Conservation (phyloP, 495 filamentous ascomycete species). For the Podospora pseudopauciseta region DNA sequence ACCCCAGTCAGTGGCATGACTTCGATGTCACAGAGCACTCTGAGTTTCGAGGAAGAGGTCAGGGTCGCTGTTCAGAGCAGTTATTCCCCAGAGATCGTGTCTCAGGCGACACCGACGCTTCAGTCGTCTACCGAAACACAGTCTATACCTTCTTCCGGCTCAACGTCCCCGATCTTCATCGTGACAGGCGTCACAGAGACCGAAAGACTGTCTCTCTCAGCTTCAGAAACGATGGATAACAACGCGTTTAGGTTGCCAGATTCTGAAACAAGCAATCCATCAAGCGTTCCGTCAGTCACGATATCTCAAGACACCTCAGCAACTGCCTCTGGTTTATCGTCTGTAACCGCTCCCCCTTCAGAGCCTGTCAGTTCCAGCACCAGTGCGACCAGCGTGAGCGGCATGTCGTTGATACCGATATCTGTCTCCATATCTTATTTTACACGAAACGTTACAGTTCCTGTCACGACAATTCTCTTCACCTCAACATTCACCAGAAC, state of each 20-base stretch:
- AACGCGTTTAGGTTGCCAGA: neutral
- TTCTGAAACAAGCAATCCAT: neutral
- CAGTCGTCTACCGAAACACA: neutral
- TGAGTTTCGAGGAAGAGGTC: neutral
- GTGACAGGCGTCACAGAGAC: neutral
- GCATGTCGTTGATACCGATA: slow-evolving; percentile 9
- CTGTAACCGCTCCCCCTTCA: neutral
- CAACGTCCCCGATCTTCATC: neutral
- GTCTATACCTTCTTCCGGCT: neutral
- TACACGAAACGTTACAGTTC: slow-evolving; percentile 17
- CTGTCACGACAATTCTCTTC: slow-evolving; percentile 7
- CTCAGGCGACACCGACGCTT: neutral
- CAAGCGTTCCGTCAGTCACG: neutral
- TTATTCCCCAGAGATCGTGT: neutral
- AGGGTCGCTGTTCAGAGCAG: neutral
- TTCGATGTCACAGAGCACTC: neutral
- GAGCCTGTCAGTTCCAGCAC: neutral
- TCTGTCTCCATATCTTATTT: slow-evolving; percentile 14
- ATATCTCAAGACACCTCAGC: neutral
- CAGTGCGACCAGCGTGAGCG: neutral
- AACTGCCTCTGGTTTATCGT: neutral
- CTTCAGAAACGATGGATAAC: neutral
- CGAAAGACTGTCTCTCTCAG: neutral
- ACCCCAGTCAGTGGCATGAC: neutral
- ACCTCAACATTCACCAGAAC: slow-evolving; percentile 14